Evolutionary conservation across 495 filamentous ascomycete genomes (phyloP).

Genomic region (Haplographium delicatum): DNA sequence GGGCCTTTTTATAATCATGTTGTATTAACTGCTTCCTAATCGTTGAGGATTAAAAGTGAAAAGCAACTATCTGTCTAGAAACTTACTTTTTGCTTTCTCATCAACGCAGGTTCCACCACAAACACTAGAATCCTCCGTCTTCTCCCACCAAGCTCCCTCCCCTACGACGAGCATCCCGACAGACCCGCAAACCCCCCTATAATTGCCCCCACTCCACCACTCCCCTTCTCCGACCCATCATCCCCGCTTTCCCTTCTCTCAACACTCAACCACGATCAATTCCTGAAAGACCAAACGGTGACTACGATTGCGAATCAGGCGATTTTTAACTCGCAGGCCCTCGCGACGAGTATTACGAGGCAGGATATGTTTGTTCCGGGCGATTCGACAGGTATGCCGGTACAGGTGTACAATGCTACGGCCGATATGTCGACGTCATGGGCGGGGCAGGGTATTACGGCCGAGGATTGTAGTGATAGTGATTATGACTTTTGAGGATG

Average conservation of each 20-base stretch:
- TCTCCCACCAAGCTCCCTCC: neutral
- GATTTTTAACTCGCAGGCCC: neutral
- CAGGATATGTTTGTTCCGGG: constrained; percentile 1
- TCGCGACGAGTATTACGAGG: neutral
- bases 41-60: too few species aligned
- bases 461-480: constrained; percentile 1
- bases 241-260: neutral
- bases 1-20: too few species aligned
- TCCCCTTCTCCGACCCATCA: neutral
- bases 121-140: neutral
- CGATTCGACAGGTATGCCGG: neutral
- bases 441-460: constrained; percentile 1
- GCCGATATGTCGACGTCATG: constrained; percentile 3
- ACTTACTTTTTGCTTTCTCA: neutral
- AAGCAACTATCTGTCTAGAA: too few species aligned
- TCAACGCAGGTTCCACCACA: neutral
- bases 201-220: neutral
- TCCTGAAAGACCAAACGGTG: neutral
- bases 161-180: neutral
- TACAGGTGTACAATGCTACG: constrained; percentile 1
- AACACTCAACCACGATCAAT: neutral
- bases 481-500: constrained; percentile 3
- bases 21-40: too few species aligned
- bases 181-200: neutral
- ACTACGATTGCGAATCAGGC: constrained; percentile 1